Percentiles rank a stretch among this genome's conserved stretches.
These are phyloP conservation scores for Penicillium crustosum DNA, from an alignment of 2,329 filamentous ascomycete species.

Conservation along the genomic window DNA sequence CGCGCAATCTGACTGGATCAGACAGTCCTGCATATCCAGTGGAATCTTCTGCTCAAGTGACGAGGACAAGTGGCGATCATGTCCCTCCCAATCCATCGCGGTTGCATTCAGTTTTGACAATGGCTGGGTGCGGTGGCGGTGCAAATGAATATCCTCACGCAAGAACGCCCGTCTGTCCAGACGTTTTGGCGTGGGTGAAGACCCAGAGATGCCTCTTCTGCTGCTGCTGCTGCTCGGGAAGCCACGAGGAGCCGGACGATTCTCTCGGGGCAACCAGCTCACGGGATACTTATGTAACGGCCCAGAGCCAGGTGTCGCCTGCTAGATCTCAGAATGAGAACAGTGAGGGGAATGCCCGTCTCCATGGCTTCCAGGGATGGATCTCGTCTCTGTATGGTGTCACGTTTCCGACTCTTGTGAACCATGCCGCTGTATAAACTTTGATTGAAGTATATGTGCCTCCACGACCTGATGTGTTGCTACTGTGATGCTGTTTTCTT, in stretches of 20 bases:
- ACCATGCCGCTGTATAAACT: neutral
- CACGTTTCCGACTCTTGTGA: neutral
- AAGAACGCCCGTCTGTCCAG: neutral
- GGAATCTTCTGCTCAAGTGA: neutral
- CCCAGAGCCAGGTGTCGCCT: slow-evolving; percentile 10
- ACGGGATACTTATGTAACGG: slow-evolving; percentile 21
- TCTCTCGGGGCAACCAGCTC: slow-evolving; percentile 11
- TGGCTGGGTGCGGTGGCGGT: neutral
- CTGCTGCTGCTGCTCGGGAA: slow-evolving; percentile 12
- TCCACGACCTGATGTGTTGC: neutral
- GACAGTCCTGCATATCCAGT: neutral
- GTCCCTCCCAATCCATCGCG: slow-evolving; percentile 1
- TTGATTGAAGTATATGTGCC: neutral
- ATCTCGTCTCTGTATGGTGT: slow-evolving; percentile 3
- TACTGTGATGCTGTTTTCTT: neutral
- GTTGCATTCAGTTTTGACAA: neutral
- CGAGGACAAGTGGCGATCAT: neutral
- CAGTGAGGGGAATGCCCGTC: neutral
- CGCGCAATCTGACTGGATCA: neutral
- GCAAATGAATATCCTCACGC: neutral
- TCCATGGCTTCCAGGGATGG: neutral
- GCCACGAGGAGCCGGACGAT: neutral
- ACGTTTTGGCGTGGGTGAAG: slow-evolving; percentile 8
- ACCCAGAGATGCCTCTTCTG: slow-evolving; percentile 12
- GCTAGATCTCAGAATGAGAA: neutral